Percentiles rank a stretch among this genome's conserved stretches.
Evolutionary conservation across 179 eudicot genomes (phyloP).

Genomic region (Corrigiola litoralis): DNA sequence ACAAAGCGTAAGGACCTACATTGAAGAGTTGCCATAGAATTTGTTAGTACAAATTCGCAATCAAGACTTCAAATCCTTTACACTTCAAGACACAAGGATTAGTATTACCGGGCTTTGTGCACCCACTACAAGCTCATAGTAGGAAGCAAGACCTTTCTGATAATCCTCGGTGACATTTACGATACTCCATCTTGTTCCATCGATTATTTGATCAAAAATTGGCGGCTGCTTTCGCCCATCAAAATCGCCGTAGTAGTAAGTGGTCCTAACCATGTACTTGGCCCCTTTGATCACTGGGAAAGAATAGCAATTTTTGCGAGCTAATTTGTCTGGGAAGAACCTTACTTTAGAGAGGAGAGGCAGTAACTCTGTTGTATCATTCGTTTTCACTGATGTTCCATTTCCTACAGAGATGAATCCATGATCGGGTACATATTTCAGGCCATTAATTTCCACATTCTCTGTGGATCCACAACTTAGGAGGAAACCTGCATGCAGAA

Average conservation of each 20-base stretch:
- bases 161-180: constrained; percentile 72
- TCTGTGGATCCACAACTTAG: constrained; percentile 58
- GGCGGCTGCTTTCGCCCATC: constrained; percentile 70
- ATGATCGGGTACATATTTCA: constrained; percentile 52
- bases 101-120: constrained; percentile 44
- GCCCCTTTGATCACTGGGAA: constrained; percentile 47
- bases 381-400: constrained; percentile 30
- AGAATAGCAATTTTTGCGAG: constrained; percentile 52
- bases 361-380: constrained; percentile 20
- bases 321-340: constrained; percentile 48
- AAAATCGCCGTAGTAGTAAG: constrained; percentile 73
- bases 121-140: constrained; percentile 56
- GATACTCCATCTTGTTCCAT: constrained; percentile 65
- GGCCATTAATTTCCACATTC: constrained; percentile 19
- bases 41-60: too few species aligned
- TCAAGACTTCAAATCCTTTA: too few species aligned
- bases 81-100: too few species aligned
- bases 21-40: too few species aligned
- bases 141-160: constrained; percentile 51
- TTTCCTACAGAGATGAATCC: constrained; percentile 46
- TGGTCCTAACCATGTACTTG: constrained; percentile 53
- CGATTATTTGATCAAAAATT: constrained; percentile 76
- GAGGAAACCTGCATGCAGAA: constrained; percentile 41
- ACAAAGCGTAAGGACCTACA: constrained; percentile 50
- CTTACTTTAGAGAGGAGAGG: constrained; percentile 54